A percentile compares a stretch with the other conserved stretches of the same genome.
Conservation (phyloP, 2,329 filamentous ascomycete species). For the Plenodomus biglobosus region DNA sequence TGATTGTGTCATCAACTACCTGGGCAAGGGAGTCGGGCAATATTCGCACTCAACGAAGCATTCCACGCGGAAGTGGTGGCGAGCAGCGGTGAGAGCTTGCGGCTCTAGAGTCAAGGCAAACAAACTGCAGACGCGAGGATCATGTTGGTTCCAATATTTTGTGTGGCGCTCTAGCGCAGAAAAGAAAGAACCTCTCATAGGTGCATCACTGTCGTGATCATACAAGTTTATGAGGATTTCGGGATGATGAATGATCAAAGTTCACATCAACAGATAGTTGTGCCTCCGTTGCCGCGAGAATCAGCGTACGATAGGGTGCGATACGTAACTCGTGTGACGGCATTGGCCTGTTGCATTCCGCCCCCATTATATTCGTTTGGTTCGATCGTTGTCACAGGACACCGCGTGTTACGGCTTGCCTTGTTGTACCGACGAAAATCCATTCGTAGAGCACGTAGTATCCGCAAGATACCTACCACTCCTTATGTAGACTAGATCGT, state of each 20-base stretch:
- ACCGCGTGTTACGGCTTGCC: not conserved
- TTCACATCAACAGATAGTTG: no score
- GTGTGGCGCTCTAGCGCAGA: not conserved
- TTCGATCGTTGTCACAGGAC: not conserved
- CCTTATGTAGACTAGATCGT: not conserved
- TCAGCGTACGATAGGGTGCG: no score
- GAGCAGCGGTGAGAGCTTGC: not conserved
- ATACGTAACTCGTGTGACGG: not conserved
- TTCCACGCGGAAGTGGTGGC: not conserved
- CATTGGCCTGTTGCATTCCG: not conserved
- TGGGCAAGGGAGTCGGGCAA: no score
- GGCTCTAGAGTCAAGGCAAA: not conserved
- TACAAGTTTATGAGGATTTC: not conserved
- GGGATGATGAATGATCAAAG: no score
- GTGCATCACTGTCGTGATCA: not conserved
- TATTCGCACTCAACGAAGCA: not conserved
- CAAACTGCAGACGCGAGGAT: not conserved
- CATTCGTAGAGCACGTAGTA: not conserved
- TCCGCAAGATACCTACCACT: not conserved
- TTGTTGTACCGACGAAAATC: not conserved
- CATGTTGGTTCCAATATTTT: not conserved
- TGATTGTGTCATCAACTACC: no score
- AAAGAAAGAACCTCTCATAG: not conserved
- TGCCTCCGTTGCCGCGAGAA: no score
- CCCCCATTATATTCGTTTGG: not conserved